Evolutionary conservation across 2,329 filamentous ascomycete species (phyloP).

Genomic region (Diaporthe nobilis): DNA sequence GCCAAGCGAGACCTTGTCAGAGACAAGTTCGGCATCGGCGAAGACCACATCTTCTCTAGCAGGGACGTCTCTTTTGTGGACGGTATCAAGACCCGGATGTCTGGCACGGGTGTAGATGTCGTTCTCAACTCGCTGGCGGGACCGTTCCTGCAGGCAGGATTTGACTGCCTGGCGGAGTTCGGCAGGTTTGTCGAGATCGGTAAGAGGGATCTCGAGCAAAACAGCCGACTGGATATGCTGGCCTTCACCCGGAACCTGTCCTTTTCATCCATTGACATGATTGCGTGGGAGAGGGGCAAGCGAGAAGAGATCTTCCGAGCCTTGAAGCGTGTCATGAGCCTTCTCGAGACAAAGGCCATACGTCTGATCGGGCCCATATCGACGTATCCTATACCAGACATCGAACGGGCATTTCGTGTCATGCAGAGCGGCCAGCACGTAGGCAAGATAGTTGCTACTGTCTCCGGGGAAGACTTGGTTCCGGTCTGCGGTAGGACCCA

Average conservation of each 20-base stretch:
- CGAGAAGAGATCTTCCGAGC: not conserved
- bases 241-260: constrained; percentile 56
- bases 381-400: constrained; percentile 39
- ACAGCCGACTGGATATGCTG: constrained; percentile 58
- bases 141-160: constrained; percentile 48
- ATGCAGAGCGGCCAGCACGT: constrained; percentile 45
- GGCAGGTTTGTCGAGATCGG: constrained; percentile 54
- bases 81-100: constrained; percentile 44
- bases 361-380: constrained; percentile 39
- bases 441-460: constrained; percentile 10
- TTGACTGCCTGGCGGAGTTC: constrained; percentile 51
- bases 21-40: constrained; percentile 46
- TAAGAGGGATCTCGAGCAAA: constrained; percentile 50
- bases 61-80: constrained; percentile 48
- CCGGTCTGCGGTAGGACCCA: not conserved
- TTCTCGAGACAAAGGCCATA: constrained; percentile 39
- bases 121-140: constrained; percentile 44
- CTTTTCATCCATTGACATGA: constrained; percentile 54
- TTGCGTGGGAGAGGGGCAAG: constrained; percentile 25
- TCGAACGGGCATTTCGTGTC: constrained; percentile 55
- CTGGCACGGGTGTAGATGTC: constrained; percentile 48
- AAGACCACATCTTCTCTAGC: constrained; percentile 50
- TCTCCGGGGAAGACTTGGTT: constrained; percentile 22
- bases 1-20: constrained; percentile 49
- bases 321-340: constrained; percentile 33